Percentiles rank a stretch among this genome's conserved stretches.
Conservation (phyloP, 352 stramenopile genomes). For the Aphanomyces euteiches region DNA sequence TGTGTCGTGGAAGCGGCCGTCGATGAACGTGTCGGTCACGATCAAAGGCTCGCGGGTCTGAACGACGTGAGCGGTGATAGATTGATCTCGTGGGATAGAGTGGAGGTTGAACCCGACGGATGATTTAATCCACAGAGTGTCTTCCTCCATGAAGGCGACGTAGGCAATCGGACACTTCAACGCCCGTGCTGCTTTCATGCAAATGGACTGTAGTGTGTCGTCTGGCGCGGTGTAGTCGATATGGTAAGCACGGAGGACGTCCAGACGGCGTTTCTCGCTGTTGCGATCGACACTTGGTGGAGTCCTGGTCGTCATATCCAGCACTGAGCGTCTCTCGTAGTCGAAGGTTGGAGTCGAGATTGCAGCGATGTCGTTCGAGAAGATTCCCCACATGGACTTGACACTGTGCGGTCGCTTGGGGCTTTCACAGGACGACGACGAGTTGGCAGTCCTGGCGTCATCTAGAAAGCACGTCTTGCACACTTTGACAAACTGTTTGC, state of each 20-base stretch:
- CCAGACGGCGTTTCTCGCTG: slow-evolving; percentile 55
- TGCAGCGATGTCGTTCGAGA: neutral
- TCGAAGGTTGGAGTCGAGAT: neutral
- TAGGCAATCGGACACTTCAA: slow-evolving; percentile 62
- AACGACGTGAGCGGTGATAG: slow-evolving; percentile 12
- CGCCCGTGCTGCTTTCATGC: slow-evolving; percentile 61
- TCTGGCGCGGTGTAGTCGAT: slow-evolving; percentile 63
- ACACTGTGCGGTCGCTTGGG: neutral
- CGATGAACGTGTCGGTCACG: slow-evolving; percentile 76
- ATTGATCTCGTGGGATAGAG: slow-evolving; percentile 29
- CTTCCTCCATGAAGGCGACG: slow-evolving; percentile 22
- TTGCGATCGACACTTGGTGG: neutral
- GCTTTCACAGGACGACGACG: neutral
- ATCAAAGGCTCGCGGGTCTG: slow-evolving; percentile 79
- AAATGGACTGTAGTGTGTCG: slow-evolving; percentile 73
- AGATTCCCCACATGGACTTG: neutral
- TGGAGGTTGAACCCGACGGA: neutral
- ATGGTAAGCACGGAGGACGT: slow-evolving; percentile 45
- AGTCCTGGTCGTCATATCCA: too few species aligned
- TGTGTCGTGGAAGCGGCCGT: slow-evolving; percentile 86
- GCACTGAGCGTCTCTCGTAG: too few species aligned
- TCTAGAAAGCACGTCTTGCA: neutral
- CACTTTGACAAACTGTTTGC: slow-evolving; percentile 11
- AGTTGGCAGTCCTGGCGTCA: neutral
- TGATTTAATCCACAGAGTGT: slow-evolving; percentile 8